Evolutionary conservation across 768 basidiomycete genomes (phyloP).

Genomic region (Hortiboletus campestris): DNA sequence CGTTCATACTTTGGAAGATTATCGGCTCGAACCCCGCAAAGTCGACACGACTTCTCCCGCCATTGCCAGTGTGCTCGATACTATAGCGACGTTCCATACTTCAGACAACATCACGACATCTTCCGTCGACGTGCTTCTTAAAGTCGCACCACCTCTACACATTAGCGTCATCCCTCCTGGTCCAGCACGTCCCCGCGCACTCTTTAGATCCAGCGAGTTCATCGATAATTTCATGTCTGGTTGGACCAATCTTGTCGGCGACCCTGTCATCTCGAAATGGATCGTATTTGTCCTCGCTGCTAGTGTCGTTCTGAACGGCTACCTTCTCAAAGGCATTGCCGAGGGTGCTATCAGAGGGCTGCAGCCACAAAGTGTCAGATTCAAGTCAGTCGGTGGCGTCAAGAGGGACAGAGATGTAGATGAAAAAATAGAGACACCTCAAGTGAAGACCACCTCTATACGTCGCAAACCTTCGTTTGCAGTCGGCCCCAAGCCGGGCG

Average conservation of each 20-base stretch:
- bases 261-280: slow-evolving; percentile 93
- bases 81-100: slow-evolving; percentile 44
- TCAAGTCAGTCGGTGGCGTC: slow-evolving; percentile 23
- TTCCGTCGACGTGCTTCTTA: slow-evolving; percentile 51
- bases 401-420: slow-evolving; percentile 23
- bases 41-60: slow-evolving; percentile 70
- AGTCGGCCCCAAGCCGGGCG: slow-evolving; percentile 21
- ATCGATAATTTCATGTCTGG: slow-evolving; percentile 86
- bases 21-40: slow-evolving; percentile 38
- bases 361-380: slow-evolving; percentile 31
- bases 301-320: slow-evolving; percentile 88
- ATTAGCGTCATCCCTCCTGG: slow-evolving; percentile 45
- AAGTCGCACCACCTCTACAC: slow-evolving; percentile 59
- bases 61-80: slow-evolving; percentile 55
- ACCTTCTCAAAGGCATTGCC: slow-evolving; percentile 83
- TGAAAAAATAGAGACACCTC: slow-evolving; percentile 19
- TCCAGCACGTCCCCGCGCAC: slow-evolving; percentile 30
- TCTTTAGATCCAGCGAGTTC: slow-evolving; percentile 45
- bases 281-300: slow-evolving; percentile 86
- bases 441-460: slow-evolving; percentile 7
- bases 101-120: slow-evolving; percentile 12
- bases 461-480: slow-evolving; percentile 24
- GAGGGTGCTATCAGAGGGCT: slow-evolving; percentile 43
- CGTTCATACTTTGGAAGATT: slow-evolving; percentile 7
- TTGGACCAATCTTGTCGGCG: slow-evolving; percentile 90